These are phyloP conservation scores for Metschnikowia baotianmanensis DNA, from an alignment of 805 yeast species.

Conservation along the genomic window DNA sequence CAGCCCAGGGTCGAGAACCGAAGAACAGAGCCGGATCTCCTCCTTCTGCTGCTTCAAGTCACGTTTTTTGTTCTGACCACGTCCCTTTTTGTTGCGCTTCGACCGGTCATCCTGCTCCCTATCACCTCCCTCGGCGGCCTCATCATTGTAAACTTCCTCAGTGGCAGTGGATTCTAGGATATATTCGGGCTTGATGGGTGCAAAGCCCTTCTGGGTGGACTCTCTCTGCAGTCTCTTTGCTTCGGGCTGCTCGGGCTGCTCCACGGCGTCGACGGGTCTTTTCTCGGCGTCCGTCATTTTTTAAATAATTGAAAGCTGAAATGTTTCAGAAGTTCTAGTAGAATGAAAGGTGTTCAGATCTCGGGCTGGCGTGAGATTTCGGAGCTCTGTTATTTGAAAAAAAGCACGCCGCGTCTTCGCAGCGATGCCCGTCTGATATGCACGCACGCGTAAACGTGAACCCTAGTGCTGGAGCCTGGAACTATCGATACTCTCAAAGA, in stretches of 20 bases:
- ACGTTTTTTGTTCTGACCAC: constrained; percentile 85
- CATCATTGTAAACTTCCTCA: constrained; percentile 42
- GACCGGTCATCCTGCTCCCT: constrained; percentile 25
- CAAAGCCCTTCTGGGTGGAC: constrained; percentile 53
- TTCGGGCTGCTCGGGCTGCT: constrained; percentile 15
- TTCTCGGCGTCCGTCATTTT: constrained; percentile 17
- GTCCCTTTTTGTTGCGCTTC: constrained; percentile 44
- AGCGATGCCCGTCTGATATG: background rate
- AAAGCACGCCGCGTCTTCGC: background rate
- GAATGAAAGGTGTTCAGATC: background rate
- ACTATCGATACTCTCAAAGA: too few relatives aligned
- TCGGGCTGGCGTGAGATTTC: background rate
- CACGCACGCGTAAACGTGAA: background rate
- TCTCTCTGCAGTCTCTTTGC: constrained; percentile 21
- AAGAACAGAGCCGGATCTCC: constrained; percentile 60
- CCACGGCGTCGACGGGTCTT: constrained; percentile 21
- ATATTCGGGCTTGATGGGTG: constrained; percentile 72
- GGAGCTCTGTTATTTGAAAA: background rate
- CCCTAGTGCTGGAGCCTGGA: too few relatives aligned
- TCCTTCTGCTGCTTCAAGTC: constrained; percentile 71
- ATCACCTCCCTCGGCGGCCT: constrained; percentile 46
- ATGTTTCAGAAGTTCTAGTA: background rate
- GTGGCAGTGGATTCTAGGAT: constrained; percentile 42
- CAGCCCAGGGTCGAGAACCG: constrained; percentile 54
- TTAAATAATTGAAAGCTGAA: background rate